Evolutionary conservation across 2,329 filamentous ascomycete species (phyloP), one percentile per base, ranked within the genome.

Genomic region (Penicillium sp.): DNA sequence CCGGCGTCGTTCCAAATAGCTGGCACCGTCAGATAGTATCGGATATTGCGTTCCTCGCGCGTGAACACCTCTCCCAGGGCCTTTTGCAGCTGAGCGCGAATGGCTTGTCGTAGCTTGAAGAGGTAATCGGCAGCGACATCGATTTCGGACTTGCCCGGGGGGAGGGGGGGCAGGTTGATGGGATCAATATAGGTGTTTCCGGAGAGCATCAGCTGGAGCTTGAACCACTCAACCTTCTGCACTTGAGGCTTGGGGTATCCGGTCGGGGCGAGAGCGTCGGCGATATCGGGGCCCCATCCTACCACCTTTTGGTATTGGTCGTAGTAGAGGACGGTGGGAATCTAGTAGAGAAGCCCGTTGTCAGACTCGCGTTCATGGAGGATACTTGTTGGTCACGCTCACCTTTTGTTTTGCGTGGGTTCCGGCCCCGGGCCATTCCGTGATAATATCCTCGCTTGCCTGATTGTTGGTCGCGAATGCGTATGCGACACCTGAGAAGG

Each of bases 211-310:
- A 99, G 86, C 80, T 99, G 94, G 66, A 99, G 85, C 82, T 97
- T 97, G 85, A 99, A 97, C 94, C 94, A 99, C 80, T 97, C 94
- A 25, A 97, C 93, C 81, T 97, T 97, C 78, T 97, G 94, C 67
- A 99, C 93, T 64, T 93, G 93, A 35, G 91, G 91, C 81, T 97
- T 97, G 67, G 94, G 94, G 76, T 97, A 97, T 62, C 94, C 94
- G 41, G 94, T 97, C 31, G 94, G 94, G 53, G 94, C 93, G 64
- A 97, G 85, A 63, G 94, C 94, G 78, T 97, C 93, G 60, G 94
- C 91, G 69, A 97, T 97, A 81, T 99, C 94, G 57, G 93, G 93
- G 61, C 94, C 94, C 94, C 94, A 99, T 68, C 94, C 94, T n/a
- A 97, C 94, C 49, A 99, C 94, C 77, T 97, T 97, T 73, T 99